Base-by-base conservation (phyloP, 805 yeast genomes). In the Pichia eremophila region DNA sequence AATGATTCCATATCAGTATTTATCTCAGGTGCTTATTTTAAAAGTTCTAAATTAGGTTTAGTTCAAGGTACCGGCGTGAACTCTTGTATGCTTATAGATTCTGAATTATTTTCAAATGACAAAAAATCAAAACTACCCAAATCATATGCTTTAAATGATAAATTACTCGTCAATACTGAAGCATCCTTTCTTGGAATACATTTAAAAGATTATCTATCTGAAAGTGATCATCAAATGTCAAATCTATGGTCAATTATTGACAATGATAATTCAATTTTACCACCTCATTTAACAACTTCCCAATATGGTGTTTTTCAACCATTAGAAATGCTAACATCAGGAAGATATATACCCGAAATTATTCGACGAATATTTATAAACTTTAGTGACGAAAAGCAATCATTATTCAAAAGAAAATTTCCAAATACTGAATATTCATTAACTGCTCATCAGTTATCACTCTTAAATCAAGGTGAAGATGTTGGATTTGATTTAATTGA, bases 31-130 rank as follows among this genome's bases (percentile, higher is more conserved):
- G 54, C 61, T 18, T 61, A 61, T 14, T 52, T 61, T 17, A 52
- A 57, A 12, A 50, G 65, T 2, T 70, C 72, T 46, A 57, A 64
- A 47, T 54, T 81, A 41, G 83, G 85, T 0, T 53, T 83, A 53
- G 84, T 83, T 4, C 61, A 82, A 44, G 89, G 90, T 1, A 83
- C 90, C 3, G 90, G 90, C 1, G 61, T 78, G 46, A 83, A 83
- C 54, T 60, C 77, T 35, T 77, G 79, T 63, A 67, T 77, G 64
- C 55, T 66, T 18, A 28, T 60, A 8, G 51, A 59, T 10, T 43
- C 51, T 2, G 35, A 41, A 14, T 15, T 34, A 34, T n/a, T 34
- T 34, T 34, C 36, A 34, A 2, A 11, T 11, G 14, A 29, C 1
- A 29, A 29, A 8, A 29, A 12, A 8, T 29, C 14, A 29, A 10